These are phyloP conservation scores for Zygosaccharomyces rouxii DNA, from an alignment of 805 yeast genomes.

Conservation along the genomic window DNA sequence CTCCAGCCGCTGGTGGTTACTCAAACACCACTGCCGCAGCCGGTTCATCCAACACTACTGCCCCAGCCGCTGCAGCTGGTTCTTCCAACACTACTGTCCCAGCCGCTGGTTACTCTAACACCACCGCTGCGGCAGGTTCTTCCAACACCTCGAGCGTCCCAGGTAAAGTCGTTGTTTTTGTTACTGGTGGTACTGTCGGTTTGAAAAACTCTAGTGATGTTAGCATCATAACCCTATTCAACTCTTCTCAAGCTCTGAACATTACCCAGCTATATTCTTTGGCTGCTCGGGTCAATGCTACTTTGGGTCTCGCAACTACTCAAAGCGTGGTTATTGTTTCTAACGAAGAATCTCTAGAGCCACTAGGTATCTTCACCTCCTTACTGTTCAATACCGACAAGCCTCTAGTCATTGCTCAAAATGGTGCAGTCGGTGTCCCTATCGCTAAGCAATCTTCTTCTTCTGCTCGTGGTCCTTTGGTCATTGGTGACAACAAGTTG, in stretches of 20 bases:
- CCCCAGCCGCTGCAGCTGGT: slow-evolving; percentile 1
- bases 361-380: slow-evolving; percentile 27
- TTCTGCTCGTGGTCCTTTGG: slow-evolving; percentile 25
- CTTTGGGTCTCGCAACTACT: slow-evolving; percentile 11
- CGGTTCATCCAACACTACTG: neutral
- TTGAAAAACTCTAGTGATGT: slow-evolving; percentile 14
- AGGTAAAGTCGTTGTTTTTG: slow-evolving; percentile 15
- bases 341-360: slow-evolving; percentile 23
- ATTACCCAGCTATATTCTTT: slow-evolving; percentile 24
- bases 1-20: neutral
- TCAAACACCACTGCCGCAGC: neutral
- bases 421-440: slow-evolving; percentile 16
- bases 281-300: slow-evolving; percentile 14
- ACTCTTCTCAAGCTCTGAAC: slow-evolving; percentile 24
- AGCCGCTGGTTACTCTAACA: neutral
- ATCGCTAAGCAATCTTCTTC: slow-evolving; percentile 21
- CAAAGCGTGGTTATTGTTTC: slow-evolving; percentile 28
- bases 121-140: neutral
- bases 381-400: slow-evolving; percentile 22
- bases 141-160: slow-evolving; percentile 3
- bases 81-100: neutral
- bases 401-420: slow-evolving; percentile 24
- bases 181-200: slow-evolving; percentile 24
- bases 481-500: slow-evolving; percentile 21
- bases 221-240: slow-evolving; percentile 15